Evolutionary conservation across 2,329 filamentous ascomycete genomes (phyloP).

Genomic region (Stagonosporopsis tanaceti): DNA sequence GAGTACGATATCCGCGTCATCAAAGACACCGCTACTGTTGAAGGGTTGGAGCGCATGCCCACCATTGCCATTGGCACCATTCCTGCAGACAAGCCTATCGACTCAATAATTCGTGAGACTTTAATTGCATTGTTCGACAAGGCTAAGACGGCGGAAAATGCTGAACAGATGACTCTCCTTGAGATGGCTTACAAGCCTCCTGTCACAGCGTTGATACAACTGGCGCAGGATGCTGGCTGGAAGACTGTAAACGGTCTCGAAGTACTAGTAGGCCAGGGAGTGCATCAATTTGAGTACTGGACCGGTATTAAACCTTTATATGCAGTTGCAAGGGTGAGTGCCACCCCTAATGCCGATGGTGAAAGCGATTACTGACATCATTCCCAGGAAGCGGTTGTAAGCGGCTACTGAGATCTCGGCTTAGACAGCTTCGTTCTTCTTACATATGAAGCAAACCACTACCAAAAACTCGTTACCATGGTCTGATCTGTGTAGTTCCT

Average conservation of each 20-base stretch:
- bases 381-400: slow-evolving; percentile 32
- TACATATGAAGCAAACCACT: too few species aligned
- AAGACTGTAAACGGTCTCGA: slow-evolving; percentile 85
- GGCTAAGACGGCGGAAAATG: slow-evolving; percentile 29
- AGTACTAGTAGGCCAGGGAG: slow-evolving; percentile 83
- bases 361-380: slow-evolving; percentile 8
- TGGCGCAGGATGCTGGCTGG: slow-evolving; percentile 83
- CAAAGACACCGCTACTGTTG: slow-evolving; percentile 59
- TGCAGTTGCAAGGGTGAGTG: slow-evolving; percentile 68
- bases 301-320: slow-evolving; percentile 81
- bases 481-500: not conserved
- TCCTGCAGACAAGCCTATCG: slow-evolving; percentile 85
- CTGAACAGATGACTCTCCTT: slow-evolving; percentile 66
- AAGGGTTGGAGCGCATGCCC: slow-evolving; percentile 59
- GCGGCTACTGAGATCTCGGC: slow-evolving; percentile 10
- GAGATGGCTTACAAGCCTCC: slow-evolving; percentile 97
- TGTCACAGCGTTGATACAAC: slow-evolving; percentile 82
- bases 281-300: slow-evolving; percentile 88
- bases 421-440: not conserved
- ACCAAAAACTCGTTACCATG: too few species aligned
- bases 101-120: slow-evolving; percentile 71
- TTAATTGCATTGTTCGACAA: slow-evolving; percentile 63
- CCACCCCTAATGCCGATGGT: not conserved
- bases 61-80: slow-evolving; percentile 87
- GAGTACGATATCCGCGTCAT: slow-evolving; percentile 71